Base-by-base conservation (phyloP, 495 filamentous ascomycete species). In the Penicillium samsonianum region DNA sequence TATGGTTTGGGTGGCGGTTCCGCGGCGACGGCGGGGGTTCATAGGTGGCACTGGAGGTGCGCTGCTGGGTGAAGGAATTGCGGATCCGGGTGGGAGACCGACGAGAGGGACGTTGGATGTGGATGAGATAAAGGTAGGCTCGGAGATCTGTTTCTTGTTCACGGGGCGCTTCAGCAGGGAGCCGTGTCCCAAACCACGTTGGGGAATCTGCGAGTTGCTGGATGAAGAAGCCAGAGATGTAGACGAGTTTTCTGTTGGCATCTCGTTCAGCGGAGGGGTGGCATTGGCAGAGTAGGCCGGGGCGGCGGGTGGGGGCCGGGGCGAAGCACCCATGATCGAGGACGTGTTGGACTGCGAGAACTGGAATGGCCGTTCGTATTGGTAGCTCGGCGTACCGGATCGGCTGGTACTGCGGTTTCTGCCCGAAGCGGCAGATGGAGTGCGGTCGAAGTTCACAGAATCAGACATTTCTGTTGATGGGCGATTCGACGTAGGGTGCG, bases 131-230 rank as follows among this genome's bases (percentile, higher is more conserved):
- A 96, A 88, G 0, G 82, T 89, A 0, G 91, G 91, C 60, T 94
- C 91, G 3, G 90, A 93, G 38, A 96, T 95, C 26, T 88, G 83
- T 33, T 80, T 75, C 65, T 93, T 91, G 63, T 84, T 86, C 46
- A 94, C 76, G 0, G 82, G 76, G 37, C 83, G 83, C 76, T 91
- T 94, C 53, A 70, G 77, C 22, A 74, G 70, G 52, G 59, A 55
- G 40, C 50, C 53, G 49, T 63, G 50, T 6, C 71, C 66, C n/a
- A 67, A 64, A 22, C 67, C 61, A 17, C 70, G 69, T 57, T 77
- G 67, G 22, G 70, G 63, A 20, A 63, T 49, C 2, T 67, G 64
- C 19, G 37, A 41, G 23, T 33, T 56, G 35, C 19, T 59, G 11
- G 63, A 50, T 12, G 72, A 28, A 28, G 70, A 51, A 30, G 59